Base-by-base conservation (phyloP, 2,329 filamentous ascomycete species). In the Amauroascus verrucosus region DNA sequence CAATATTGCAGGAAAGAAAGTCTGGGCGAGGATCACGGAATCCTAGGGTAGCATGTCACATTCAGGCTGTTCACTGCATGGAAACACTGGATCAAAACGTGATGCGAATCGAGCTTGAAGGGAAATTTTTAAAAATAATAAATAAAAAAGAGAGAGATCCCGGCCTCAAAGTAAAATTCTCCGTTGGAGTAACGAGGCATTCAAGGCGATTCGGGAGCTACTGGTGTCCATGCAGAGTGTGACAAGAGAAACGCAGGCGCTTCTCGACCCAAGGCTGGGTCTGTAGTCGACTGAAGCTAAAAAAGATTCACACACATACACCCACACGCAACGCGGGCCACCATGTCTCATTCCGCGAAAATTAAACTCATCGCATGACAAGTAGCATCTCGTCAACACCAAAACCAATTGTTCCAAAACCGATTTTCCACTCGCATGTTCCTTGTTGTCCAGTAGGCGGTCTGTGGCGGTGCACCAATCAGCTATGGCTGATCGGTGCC, bases 1-100 rank as follows among this genome's bases (percentile, higher is more conserved):
- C 35, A 32, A 33, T 50, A 30, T 50, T 50, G 48, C 48, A 41
- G 35, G 37, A 50, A 50, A 50, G 43, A 50, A 43, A 22, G 48
- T 30, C 48, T 50, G 48, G 48, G 48, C 48, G 48, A 50, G 48
- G 33, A 38, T 40, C 48, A 43, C 24, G 33, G n/a, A n/a, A 40
- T n/a, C 14, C 46, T 16, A 50, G 37, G 37, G 37, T 40, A 20
- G 48, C 48, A 50, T 50, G 48, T 33, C 48, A 50, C 37, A 32
- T 30, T 22, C 30, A 37, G 45, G 45, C 30, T 7, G 38, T 38
- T 28, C 30, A 28, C 13, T n/a, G 32, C n/a, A 16, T 4, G 13
- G 28, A 46, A 18, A 46, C 32, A 22, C 26, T 48, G 30, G 16
- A 37, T 35, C 30, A 16, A 35, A 47, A 47, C 7, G 45, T 35